Percentiles rank a stretch among this genome's conserved stretches.
phyloP scores from a whole-genome alignment of 1,284 basidiomycete genomes.

The Pisolithus thermaeus region DNA sequence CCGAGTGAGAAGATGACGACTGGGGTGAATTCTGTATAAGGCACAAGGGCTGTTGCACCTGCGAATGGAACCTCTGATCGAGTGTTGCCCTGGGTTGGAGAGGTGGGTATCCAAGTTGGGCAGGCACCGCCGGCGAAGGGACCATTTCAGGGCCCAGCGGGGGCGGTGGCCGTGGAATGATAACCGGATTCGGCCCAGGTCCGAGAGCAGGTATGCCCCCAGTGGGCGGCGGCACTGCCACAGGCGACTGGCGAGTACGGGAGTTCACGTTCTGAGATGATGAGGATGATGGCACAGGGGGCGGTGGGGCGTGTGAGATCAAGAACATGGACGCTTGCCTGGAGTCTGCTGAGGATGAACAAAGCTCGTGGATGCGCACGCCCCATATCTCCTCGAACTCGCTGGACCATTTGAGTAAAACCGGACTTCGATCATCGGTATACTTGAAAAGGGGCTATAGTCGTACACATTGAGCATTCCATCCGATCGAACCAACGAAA shows the following conservation, averaged over 20 bases:
- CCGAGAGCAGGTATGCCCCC: not conserved
- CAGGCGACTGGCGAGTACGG: slow-evolving; percentile 1
- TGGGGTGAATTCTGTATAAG: too few species aligned
- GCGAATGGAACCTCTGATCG: slow-evolving; percentile 16
- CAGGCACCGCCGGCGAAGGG: slow-evolving; percentile 8
- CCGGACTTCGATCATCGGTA: slow-evolving; percentile 47
- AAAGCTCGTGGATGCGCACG: slow-evolving; percentile 40
- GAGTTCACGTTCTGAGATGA: slow-evolving; percentile 8
- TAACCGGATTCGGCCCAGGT: slow-evolving; percentile 16
- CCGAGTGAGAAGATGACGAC: too few species aligned
- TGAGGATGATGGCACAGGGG: slow-evolving; percentile 11
- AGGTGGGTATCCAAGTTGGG: slow-evolving; percentile 6
- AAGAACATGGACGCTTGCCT: slow-evolving; percentile 14
- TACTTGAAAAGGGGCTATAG: slow-evolving; percentile 61
- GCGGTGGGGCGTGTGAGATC: slow-evolving; percentile 12
- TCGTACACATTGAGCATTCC: slow-evolving; percentile 9
- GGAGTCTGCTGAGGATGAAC: slow-evolving; percentile 11
- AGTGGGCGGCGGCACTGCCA: not conserved
- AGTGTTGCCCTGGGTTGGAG: slow-evolving; percentile 15
- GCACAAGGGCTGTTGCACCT: slow-evolving; percentile 2
- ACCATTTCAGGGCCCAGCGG: slow-evolving; percentile 17
- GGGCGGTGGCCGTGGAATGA: slow-evolving; percentile 13
- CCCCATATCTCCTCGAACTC: slow-evolving; percentile 66
- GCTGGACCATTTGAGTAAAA: slow-evolving; percentile 48
- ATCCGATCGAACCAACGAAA: not conserved